Base-by-base conservation (phyloP, 2,329 filamentous ascomycete genomes). In the Zasmidium angulare region DNA sequence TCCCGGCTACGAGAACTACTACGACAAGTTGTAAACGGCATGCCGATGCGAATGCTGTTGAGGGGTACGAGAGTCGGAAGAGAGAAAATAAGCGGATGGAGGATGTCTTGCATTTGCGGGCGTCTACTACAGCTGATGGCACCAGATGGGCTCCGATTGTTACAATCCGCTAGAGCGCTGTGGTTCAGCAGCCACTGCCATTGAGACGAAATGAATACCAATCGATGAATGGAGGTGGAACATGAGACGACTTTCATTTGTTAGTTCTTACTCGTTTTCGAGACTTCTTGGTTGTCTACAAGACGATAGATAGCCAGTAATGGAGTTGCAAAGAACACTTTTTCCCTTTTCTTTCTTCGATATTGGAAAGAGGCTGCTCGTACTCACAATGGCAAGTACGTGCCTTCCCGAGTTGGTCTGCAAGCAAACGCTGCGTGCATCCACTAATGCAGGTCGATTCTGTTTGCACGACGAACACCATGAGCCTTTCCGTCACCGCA, bases 1-100 rank as follows among this genome's bases (percentile, higher is more conserved):
- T 78, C 93, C 95, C 73, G 90, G 89, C 78, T 88, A 92, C 83
- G 91, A 91, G 78, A 96, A 97, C 86, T 73, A 72, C 69, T 73
- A 73, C 69, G 71, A 73, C 70, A 73, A 73, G 68, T 66, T 73
- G 63, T 73, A 73, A 66, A 59, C 64, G 58, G 55, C 59, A 59
- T 46, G 57, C 49, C 55, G 31, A 24, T 61, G 31, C 19, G 60
- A 62, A 26, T 59, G 62, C 56, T 61, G 60, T 54, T 20, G 48
- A 47, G 58, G 46, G 51, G 60, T 54, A 26, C 53, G 23, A 56
- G 56, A 24, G 26, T 53, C 43, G 43, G 22, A 56, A 31, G 51
- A 56, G 60, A 56, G 51, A 56, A 60, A 56, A 59, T 57, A 53
- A 58, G 26, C 22, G 26, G 58, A 51, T 53, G 57, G 50, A 60